Conservation (phyloP, 805 yeast genomes). For the Starmerella vaccinii region DNA sequence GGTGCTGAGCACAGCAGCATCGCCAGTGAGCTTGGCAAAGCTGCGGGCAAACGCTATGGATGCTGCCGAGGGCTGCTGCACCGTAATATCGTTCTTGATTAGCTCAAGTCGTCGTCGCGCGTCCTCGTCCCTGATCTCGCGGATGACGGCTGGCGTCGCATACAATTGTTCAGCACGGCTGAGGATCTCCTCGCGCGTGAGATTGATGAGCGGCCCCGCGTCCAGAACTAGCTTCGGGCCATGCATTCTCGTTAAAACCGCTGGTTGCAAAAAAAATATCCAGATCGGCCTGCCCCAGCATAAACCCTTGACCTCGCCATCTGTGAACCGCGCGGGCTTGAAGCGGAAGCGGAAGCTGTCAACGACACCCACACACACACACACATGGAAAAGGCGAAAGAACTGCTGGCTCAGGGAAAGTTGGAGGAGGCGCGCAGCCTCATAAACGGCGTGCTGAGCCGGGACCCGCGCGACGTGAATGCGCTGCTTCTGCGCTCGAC, state of each 20-base stretch:
- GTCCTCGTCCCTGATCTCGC: slow-evolving; percentile 77
- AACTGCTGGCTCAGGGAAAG: slow-evolving; percentile 10
- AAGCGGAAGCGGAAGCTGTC: not conserved
- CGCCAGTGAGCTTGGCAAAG: slow-evolving; percentile 86
- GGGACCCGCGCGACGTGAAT: slow-evolving; percentile 13
- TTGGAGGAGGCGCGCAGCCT: slow-evolving; percentile 13
- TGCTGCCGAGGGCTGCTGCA: slow-evolving; percentile 64
- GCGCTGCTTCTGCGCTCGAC: slow-evolving; percentile 21
- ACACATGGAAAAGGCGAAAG: slow-evolving; percentile 11
- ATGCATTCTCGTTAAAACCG: slow-evolving; percentile 10
- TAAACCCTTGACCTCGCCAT: not conserved
- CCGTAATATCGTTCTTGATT: slow-evolving; percentile 66
- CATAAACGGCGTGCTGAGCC: slow-evolving; percentile 9
- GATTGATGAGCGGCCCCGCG: slow-evolving; percentile 91
- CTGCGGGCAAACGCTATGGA: slow-evolving; percentile 55
- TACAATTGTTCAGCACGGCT: slow-evolving; percentile 60
- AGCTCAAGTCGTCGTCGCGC: slow-evolving; percentile 67
- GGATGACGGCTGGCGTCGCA: slow-evolving; percentile 85
- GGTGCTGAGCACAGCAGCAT: slow-evolving; percentile 70
- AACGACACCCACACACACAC: not conserved
- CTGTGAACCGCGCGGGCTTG: no score
- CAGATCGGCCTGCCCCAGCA: no score
- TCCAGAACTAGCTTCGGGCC: slow-evolving; percentile 61
- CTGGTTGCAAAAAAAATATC: not conserved
- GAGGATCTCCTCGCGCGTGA: slow-evolving; percentile 62